Conservation (phyloP, 345 rosid genomes). For the Aquilaria yunnanensis region DNA sequence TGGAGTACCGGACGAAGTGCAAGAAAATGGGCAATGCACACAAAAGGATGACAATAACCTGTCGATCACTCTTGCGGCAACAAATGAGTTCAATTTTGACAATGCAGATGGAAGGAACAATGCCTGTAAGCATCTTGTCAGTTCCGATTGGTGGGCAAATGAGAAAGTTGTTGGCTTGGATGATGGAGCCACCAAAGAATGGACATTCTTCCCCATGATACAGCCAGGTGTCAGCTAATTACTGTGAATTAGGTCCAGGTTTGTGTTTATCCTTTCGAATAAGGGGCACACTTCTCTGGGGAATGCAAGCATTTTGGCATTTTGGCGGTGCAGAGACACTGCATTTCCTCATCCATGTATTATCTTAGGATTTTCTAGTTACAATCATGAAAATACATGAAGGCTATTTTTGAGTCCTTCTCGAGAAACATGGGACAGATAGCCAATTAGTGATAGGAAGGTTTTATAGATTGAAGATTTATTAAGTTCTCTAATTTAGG, state of each 20-base stretch:
- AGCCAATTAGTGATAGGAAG: neutral
- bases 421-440: slow-evolving; percentile 18
- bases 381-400: slow-evolving; percentile 17
- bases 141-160: slow-evolving; percentile 47
- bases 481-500: slow-evolving; percentile 7
- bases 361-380: slow-evolving; percentile 14
- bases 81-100: slow-evolving; percentile 67
- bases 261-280: neutral
- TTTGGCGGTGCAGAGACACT: slow-evolving; percentile 2
- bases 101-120: slow-evolving; percentile 41
- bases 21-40: slow-evolving; percentile 19
- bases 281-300: neutral
- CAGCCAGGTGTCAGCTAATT: slow-evolving; percentile 61
- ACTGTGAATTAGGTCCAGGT: slow-evolving; percentile 1
- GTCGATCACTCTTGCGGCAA: slow-evolving; percentile 42
- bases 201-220: slow-evolving; percentile 85
- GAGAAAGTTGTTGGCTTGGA: slow-evolving; percentile 46
- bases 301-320: slow-evolving; percentile 9
- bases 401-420: slow-evolving; percentile 49
- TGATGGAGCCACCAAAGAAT: slow-evolving; percentile 31
- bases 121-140: slow-evolving; percentile 24
- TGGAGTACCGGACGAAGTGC: slow-evolving; percentile 22
- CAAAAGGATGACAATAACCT: slow-evolving; percentile 21
- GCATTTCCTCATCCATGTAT: slow-evolving; percentile 5
- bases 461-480: too few relatives aligned